These are phyloP conservation scores for Cyberlindnera mississippiensis DNA, from an alignment of 805 yeast genomes.

Conservation along the genomic window DNA sequence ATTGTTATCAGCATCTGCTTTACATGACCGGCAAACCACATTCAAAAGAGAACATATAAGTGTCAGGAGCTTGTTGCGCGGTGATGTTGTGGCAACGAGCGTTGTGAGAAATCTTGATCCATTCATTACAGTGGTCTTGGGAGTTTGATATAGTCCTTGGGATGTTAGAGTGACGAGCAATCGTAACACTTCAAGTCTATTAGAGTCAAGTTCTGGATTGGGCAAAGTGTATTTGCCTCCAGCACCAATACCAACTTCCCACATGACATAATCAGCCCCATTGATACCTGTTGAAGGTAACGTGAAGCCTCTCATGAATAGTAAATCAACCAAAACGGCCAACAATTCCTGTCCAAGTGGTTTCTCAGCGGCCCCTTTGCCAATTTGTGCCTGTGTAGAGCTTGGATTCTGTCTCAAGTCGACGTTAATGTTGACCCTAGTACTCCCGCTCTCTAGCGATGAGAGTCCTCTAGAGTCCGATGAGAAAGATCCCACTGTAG, in stretches of 20 bases:
- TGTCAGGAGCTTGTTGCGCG: slow-evolving; percentile 44
- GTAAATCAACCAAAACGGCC: slow-evolving; percentile 38
- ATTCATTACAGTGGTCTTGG: slow-evolving; percentile 36
- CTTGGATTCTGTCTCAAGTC: slow-evolving; percentile 11
- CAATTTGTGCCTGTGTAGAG: slow-evolving; percentile 19
- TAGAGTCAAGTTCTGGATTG: slow-evolving; percentile 47
- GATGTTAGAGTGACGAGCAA: slow-evolving; percentile 60
- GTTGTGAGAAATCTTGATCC: slow-evolving; percentile 64
- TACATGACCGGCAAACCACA: slow-evolving; percentile 49
- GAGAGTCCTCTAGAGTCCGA: slow-evolving; percentile 20
- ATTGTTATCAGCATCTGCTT: slow-evolving; percentile 36
- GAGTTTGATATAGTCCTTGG: slow-evolving; percentile 49
- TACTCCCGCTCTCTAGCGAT: slow-evolving; percentile 16
- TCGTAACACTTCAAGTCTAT: slow-evolving; percentile 64
- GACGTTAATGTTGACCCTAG: slow-evolving; percentile 20
- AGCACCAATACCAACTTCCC: slow-evolving; percentile 80
- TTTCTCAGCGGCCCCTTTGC: slow-evolving; percentile 6
- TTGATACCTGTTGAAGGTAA: slow-evolving; percentile 28
- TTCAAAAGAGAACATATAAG: slow-evolving; percentile 71
- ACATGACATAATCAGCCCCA: slow-evolving; percentile 41
- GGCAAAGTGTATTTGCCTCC: slow-evolving; percentile 31
- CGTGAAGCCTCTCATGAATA: slow-evolving; percentile 58
- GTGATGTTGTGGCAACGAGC: slow-evolving; percentile 43
- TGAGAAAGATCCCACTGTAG: slow-evolving; percentile 29
- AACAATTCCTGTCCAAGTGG: slow-evolving; percentile 36